Percentiles rank a stretch among this genome's conserved stretches.
Conservation (phyloP, 352 stramenopile species). For the Globisporangium parvum region DNA sequence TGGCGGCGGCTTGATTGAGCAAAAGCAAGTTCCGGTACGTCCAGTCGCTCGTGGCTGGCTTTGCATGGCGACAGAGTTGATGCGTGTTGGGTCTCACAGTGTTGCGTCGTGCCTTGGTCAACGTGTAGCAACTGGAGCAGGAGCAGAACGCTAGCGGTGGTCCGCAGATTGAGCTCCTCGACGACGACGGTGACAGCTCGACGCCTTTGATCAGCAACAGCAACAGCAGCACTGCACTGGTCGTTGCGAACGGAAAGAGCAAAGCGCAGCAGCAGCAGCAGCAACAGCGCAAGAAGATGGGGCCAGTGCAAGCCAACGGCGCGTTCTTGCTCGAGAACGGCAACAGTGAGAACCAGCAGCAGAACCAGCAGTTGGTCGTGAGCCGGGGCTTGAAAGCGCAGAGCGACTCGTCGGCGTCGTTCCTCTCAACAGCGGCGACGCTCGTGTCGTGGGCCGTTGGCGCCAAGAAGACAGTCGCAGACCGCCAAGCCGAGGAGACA, state of each 20-base stretch:
- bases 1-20: constrained; percentile 58
- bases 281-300: constrained; percentile 6
- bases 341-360: constrained; percentile 17
- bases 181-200: constrained; percentile 31
- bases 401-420: constrained; percentile 13
- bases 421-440: constrained; percentile 35
- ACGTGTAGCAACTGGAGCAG: constrained; percentile 20
- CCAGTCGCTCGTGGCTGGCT: background rate
- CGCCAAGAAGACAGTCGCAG: constrained; percentile 31
- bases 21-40: constrained; percentile 25
- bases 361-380: constrained; percentile 27
- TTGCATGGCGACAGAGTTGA: background rate
- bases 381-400: constrained; percentile 20
- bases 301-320: constrained; percentile 7
- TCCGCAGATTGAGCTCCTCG: constrained; percentile 37
- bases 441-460: constrained; percentile 65
- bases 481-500: constrained; percentile 14
- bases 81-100: background rate
- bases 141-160: constrained; percentile 21
- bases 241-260: constrained; percentile 11
- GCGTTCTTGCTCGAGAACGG: constrained; percentile 31
- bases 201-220: background rate
- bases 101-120: background rate
- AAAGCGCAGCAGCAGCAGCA: background rate
- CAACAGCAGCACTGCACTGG: constrained; percentile 30